Evolutionary conservation across 2,329 filamentous ascomycete genomes (phyloP), one percentile per base, ranked within the genome.

Genomic region (Didymella exigua): DNA sequence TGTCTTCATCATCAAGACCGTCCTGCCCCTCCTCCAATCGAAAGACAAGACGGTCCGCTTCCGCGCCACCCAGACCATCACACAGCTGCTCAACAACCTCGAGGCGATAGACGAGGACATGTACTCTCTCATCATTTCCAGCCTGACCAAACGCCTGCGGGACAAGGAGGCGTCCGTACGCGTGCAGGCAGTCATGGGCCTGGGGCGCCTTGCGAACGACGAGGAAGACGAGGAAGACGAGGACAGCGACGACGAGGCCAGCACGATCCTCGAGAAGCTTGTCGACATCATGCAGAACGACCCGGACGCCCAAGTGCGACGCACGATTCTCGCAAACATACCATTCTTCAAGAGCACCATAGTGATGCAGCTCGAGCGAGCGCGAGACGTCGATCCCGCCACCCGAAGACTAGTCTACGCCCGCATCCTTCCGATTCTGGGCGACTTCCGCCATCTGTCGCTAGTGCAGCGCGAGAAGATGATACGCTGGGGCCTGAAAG

Each of bases 31-130:
- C n/a, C 81, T 96, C 56, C 84, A 83, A 9, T 86, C 90, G 37
- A 98, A 96, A 76, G 95, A 99, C 76, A 98, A 97, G 76, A 89
- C 89, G 55, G 89, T 98, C 41, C 86, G 95, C 54, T 99, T 91
- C 76, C 84, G 95, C 54, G 86, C 92, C 4, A 96, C 93, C 0
- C 95, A 99, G 72, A 85, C 96, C 47, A 86, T 96, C 48, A 89
- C 92, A 2, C 90, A 96, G 72, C 87, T 97, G 59, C 89, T 99
- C 77, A 96, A 96, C 77, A 95, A 89, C 11, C 82, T 99, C 23
- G 91, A 96, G 59, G 88, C 91, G 2, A 91, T 98, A 65, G 95
- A 98, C 67, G 92, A 96, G 71, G 91, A 95, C 43, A 78, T 97
- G 10, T 99, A 96, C 72, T 87, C 92, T 65, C 85, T 91, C 55